phyloP scores from a whole-genome alignment of 78 protist species.

The Dictyostelium firmibasis region DNA sequence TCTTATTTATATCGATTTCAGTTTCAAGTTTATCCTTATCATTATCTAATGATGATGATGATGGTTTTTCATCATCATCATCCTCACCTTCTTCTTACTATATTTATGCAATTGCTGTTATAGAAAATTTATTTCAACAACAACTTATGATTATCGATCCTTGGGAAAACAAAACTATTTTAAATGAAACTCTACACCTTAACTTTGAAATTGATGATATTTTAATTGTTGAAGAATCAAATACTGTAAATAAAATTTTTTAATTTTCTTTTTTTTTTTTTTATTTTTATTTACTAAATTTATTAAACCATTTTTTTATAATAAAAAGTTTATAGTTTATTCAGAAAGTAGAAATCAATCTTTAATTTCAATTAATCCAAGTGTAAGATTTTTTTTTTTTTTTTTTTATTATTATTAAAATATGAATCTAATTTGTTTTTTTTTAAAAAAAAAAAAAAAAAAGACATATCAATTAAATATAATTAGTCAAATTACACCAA shows the following conservation, averaged over 20 bases:
- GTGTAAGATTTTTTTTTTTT: neutral
- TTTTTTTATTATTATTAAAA: no score
- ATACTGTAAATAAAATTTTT: neutral
- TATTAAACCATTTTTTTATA: no score
- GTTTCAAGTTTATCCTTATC: neutral
- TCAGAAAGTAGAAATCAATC: neutral
- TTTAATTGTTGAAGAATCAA: neutral
- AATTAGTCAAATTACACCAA: neutral
- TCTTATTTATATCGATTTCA: neutral
- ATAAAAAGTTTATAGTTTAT: neutral
- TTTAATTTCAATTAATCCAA: neutral
- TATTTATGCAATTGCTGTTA: neutral
- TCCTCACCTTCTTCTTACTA: neutral
- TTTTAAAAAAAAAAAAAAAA: no score
- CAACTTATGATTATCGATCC: neutral
- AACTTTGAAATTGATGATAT: neutral
- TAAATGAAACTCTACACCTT: neutral
- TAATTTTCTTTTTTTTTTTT: no score
- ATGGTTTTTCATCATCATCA: no score
- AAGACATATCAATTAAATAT: neutral
- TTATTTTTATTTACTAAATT: no score
- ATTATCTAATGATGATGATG: no score
- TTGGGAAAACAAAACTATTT: neutral
- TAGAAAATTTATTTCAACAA: neutral
- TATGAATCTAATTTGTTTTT: no score